A percentile compares a stretch with the other conserved stretches of the same genome.
Conservation (phyloP, 805 yeast genomes). For the Starmerella kuoi region DNA sequence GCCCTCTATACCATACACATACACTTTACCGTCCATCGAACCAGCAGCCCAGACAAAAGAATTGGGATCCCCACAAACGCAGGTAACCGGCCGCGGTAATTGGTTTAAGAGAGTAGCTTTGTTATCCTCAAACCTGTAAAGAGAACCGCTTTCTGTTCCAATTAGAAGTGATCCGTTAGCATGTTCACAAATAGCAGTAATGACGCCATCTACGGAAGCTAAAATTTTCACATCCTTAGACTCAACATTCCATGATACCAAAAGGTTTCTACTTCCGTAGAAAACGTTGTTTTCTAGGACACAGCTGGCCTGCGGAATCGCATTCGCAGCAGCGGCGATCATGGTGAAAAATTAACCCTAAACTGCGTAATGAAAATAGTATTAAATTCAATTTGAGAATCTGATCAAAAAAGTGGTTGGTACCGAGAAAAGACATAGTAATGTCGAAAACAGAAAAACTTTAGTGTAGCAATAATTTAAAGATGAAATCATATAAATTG, state of each 20-base stretch:
- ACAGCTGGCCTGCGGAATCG: conserved; percentile 8
- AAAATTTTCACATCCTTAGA: background rate
- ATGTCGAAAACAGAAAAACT: no score
- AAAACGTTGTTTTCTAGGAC: background rate
- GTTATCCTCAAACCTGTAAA: background rate
- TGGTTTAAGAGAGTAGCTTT: background rate
- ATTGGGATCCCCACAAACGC: background rate
- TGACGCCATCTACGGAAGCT: conserved; percentile 6
- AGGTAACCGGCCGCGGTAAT: conserved; percentile 5
- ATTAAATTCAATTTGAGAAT: no score
- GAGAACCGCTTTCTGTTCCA: conserved; percentile 12
- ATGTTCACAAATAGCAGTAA: background rate
- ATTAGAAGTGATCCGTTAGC: conserved; percentile 1
- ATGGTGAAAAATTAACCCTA: conserved; percentile 6
- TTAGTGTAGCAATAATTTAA: no score
- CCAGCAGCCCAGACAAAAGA: conserved; percentile 35
- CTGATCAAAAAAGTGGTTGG: no score
- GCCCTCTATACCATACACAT: conserved; percentile 40
- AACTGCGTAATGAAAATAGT: background rate
- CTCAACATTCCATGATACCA: conserved; percentile 6
- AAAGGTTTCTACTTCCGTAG: conserved; percentile 11
- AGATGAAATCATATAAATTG: no score
- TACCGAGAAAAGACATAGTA: no score
- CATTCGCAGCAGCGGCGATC: conserved; percentile 16
- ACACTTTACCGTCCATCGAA: conserved; percentile 53